Conservation (phyloP, 495 filamentous ascomycete species). For the Neurospora tetrasperma region DNA sequence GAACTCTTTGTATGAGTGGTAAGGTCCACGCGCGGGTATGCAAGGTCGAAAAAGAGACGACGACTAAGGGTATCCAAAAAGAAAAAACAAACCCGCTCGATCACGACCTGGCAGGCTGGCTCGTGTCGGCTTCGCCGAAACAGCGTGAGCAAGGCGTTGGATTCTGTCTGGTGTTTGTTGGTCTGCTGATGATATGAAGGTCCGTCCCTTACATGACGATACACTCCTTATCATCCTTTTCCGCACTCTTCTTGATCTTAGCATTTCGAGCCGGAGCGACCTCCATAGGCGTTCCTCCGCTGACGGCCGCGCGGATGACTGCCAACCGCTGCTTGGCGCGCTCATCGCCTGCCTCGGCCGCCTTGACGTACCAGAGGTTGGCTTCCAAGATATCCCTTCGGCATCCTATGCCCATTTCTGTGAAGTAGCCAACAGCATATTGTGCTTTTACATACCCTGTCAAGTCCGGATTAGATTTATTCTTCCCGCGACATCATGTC, state of each 20-base stretch:
- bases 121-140: neutral
- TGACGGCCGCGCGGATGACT: slow-evolving; percentile 75
- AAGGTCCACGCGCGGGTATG: neutral
- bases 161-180: neutral
- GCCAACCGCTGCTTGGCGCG: slow-evolving; percentile 77
- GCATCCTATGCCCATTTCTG: slow-evolving; percentile 95
- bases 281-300: slow-evolving; percentile 53
- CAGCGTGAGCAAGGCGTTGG: neutral
- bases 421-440: slow-evolving; percentile 95
- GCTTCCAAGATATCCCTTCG: slow-evolving; percentile 87
- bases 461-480: neutral
- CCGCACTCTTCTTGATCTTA: slow-evolving; percentile 41
- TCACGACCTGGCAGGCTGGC: neutral
- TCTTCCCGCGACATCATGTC: neutral
- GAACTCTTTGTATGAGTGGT: neutral
- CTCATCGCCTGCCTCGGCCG: slow-evolving; percentile 85
- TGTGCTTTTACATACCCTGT: slow-evolving; percentile 83
- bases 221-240: slow-evolving; percentile 47
- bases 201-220: slow-evolving; percentile 42
- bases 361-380: slow-evolving; percentile 97
- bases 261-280: slow-evolving; percentile 36
- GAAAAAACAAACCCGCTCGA: neutral
- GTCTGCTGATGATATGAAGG: neutral
- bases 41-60: neutral
- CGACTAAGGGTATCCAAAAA: neutral